Evolutionary conservation across 108 stramenopile species (phyloP), one percentile per base, ranked within the genome.

Genomic region (Schizochytrium sp.): DNA sequence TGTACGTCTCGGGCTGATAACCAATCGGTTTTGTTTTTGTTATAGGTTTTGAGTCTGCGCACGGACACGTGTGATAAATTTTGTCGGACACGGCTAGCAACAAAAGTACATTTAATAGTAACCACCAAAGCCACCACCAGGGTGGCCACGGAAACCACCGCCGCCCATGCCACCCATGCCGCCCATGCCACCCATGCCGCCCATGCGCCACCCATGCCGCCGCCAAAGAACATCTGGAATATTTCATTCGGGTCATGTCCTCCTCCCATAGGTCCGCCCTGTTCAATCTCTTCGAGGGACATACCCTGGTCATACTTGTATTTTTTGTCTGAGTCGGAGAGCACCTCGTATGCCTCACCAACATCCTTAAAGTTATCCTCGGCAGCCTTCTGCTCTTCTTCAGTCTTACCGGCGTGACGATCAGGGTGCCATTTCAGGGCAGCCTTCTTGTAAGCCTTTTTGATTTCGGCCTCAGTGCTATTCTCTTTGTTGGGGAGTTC

Each of bases 161-260:
- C 59, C 59, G 2, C 59, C 59, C 59, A 60, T 60, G 28, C 28
- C 28, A 28, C 28, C 28, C 28, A 28, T 28, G 28, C 28, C 64
- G 3, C 64, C 64, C 64, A 69, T 69, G 64, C 64, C 64, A 3
- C 64, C 64, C 7, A 69, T 13, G 3, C 57, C n/a, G n/a, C n/a
- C n/a, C n/a, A n/a, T n/a, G n/a, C 57, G 57, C 76, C 76, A 2
- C 76, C 76, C 89, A 89, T 88, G 55, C 92, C 61, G 1, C 96
- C 96, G 44, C 96, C 96, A 91, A 98, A 98, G 90, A 98, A 98
- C 97, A 97, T 97, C 89, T 97, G 97, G 88, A 98, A 98, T 72
- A 98, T 97, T 87, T 97, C 97, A 90, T 97, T 96, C 3, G 98
- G 97, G 69, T 91, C 93, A 3, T 97, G 94, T 46, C 96, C 97